These are phyloP conservation scores for Colletotrichum incanum DNA, from an alignment of 2,329 filamentous ascomycete genomes.

Conservation along the genomic window DNA sequence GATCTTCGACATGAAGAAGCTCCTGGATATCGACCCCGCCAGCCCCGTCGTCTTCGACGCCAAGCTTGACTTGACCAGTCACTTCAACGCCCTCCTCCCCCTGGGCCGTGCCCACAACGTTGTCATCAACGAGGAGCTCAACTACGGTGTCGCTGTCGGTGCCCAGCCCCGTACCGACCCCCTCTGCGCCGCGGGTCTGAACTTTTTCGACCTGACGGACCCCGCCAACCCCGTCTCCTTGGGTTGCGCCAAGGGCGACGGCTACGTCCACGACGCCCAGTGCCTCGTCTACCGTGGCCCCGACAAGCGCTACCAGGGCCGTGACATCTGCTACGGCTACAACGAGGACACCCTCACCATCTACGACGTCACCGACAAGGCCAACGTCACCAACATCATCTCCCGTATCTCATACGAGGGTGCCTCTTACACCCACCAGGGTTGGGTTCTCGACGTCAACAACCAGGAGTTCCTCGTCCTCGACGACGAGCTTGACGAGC, in stretches of 20 bases:
- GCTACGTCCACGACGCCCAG: constrained; percentile 75
- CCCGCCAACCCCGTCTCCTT: constrained; percentile 67
- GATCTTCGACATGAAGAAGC: constrained; percentile 74
- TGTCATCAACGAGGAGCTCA: constrained; percentile 63
- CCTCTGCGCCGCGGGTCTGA: constrained; percentile 66
- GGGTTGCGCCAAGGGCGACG: constrained; percentile 69
- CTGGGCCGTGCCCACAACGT: constrained; percentile 62
- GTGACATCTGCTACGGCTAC: constrained; percentile 71
- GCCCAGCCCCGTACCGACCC: constrained; percentile 55
- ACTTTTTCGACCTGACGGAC: constrained; percentile 71
- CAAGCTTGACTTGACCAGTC: constrained; percentile 51
- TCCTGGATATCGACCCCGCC: constrained; percentile 60
- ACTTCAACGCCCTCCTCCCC: constrained; percentile 51
- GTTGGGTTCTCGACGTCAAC: constrained; percentile 65
- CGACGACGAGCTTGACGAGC: constrained; percentile 70
- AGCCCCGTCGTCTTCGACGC: constrained; percentile 52
- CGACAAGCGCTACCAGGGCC: constrained; percentile 61
- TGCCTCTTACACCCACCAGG: constrained; percentile 72
- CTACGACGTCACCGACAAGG: constrained; percentile 68
- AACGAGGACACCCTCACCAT: constrained; percentile 69
- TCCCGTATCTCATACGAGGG: constrained; percentile 70
- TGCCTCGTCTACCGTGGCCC: constrained; percentile 70
- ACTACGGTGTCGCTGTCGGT: constrained; percentile 63
- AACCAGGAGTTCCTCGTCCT: constrained; percentile 64
- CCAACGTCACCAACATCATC: constrained; percentile 59